Evolutionary conservation across 2,329 filamentous ascomycete genomes (phyloP).

Genomic region (Didymella pomorum): DNA sequence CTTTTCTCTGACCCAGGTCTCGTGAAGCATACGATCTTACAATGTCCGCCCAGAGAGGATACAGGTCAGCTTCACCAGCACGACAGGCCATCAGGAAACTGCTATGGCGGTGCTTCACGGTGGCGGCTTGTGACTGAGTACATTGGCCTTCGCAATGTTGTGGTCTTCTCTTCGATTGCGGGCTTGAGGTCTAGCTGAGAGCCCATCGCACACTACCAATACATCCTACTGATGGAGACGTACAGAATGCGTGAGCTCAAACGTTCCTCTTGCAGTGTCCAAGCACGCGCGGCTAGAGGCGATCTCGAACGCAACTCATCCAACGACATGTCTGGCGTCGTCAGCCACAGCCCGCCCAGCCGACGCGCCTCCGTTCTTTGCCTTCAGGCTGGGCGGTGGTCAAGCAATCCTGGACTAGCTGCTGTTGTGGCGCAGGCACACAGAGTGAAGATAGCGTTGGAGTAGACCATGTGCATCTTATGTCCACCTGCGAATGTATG

Average conservation of each 20-base stretch:
- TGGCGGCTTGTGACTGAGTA: too few relatives aligned
- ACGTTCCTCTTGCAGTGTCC: background rate
- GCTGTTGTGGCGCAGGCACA: background rate
- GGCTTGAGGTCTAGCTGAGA: background rate
- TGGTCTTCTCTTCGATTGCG: background rate
- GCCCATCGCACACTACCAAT: background rate
- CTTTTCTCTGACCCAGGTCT: too few relatives aligned
- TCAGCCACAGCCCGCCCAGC: background rate
- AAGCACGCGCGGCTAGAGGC: background rate
- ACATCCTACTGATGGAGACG: background rate
- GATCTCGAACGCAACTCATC: background rate
- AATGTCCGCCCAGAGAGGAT: background rate
- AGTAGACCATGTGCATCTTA: background rate
- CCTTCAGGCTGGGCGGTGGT: background rate
- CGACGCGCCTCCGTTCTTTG: background rate
- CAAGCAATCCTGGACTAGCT: background rate
- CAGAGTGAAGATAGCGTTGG: background rate
- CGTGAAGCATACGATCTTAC: background rate
- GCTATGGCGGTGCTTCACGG: too few relatives aligned
- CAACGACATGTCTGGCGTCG: background rate
- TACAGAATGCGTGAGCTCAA: background rate
- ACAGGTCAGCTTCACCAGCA: background rate
- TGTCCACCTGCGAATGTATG: background rate
- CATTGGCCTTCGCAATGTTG: too few relatives aligned
- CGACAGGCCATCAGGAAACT: background rate